Evolutionary conservation across 140 eudicot species (phyloP).

Genomic region (Oenanthe javanica): DNA sequence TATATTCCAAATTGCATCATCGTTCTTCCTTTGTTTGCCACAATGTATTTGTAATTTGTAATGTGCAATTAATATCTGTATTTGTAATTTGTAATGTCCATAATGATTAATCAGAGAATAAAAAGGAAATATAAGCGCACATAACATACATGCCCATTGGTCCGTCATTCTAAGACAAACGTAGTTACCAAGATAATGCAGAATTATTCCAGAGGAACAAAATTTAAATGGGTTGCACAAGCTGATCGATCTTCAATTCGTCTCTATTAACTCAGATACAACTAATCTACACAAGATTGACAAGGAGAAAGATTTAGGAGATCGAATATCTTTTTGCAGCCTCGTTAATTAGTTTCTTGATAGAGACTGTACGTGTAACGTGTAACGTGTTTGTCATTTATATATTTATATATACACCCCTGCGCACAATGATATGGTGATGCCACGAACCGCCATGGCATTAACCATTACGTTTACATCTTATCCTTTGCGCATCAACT

Average conservation of each 20-base stretch:
- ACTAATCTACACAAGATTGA: neutral
- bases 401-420: neutral
- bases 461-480: neutral
- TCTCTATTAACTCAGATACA: neutral
- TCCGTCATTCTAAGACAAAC: neutral
- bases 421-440: slow-evolving; percentile 1
- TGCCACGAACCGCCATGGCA: slow-evolving; percentile 4
- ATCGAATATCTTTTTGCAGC: neutral
- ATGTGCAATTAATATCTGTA: no score
- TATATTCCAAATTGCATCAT: no score
- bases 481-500: neutral
- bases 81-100: no score
- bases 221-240: neutral
- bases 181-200: neutral
- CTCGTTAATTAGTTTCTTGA: neutral
- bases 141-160: neutral
- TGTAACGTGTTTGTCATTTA: neutral
- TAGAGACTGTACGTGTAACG: neutral
- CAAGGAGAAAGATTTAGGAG: neutral
- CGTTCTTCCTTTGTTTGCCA: no score
- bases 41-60: no score
- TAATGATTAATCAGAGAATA: no score
- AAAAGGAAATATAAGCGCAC: no score
- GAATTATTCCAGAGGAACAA: neutral
- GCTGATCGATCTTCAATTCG: neutral